A percentile compares a stretch with the other conserved stretches of the same genome.
These are phyloP conservation scores for Trichopus zeylanicus DNA, from an alignment of 116 monocot species.

Conservation along the genomic window DNA sequence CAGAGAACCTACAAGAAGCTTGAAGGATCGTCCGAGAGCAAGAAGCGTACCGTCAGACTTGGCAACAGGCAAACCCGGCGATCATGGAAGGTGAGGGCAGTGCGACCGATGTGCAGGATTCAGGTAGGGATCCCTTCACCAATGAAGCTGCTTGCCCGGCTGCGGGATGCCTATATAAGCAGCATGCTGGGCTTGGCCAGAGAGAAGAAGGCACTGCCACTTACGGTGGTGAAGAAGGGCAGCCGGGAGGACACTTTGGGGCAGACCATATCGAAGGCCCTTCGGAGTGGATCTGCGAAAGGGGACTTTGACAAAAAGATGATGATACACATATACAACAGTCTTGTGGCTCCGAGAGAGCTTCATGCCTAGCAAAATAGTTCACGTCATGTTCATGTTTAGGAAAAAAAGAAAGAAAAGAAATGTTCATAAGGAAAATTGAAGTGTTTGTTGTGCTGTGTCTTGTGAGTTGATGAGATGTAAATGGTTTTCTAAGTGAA, in stretches of 20 bases:
- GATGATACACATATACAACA: constrained; percentile 17
- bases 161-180: constrained; percentile 20
- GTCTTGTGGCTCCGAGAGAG: constrained; percentile 6
- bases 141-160: constrained; percentile 6
- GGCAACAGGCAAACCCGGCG: constrained; percentile 3
- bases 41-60: constrained; percentile 2
- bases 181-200: constrained; percentile 10
- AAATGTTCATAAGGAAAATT: neutral
- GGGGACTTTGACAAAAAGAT: constrained; percentile 18
- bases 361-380: neutral
- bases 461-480: neutral
- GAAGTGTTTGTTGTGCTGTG: neutral
- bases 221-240: neutral
- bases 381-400: no score
- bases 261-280: constrained; percentile 8
- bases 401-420: no score
- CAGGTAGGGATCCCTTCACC: constrained; percentile 1
- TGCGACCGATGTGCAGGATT: no score
- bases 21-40: neutral
- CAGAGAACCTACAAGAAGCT: constrained; percentile 12
- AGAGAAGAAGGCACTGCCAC: neutral
- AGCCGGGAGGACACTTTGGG: neutral
- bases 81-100: neutral
- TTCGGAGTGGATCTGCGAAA: neutral
- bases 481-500: neutral